Percentiles rank a stretch among this genome's conserved stretches.
Conservation (phyloP, 352 stramenopile genomes). For the Globisporangium recalcitrans region DNA sequence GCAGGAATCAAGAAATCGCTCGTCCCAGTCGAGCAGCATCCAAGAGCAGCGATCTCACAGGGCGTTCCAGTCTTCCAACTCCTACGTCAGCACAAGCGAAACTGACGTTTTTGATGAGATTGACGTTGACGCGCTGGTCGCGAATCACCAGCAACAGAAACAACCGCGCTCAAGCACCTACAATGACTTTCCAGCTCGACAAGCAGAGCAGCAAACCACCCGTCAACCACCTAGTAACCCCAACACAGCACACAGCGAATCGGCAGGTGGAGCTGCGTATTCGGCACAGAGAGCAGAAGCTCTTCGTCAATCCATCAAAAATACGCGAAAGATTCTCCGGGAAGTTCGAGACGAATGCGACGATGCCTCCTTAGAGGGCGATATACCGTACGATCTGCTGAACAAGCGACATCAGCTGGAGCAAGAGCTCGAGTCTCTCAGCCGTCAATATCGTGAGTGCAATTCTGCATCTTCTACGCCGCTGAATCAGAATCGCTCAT, state of each 20-base stretch:
- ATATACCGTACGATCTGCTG: constrained; percentile 51
- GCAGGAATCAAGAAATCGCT: constrained; percentile 1
- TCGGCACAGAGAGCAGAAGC: constrained; percentile 23
- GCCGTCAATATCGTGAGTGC: constrained; percentile 50
- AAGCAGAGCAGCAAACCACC: neutral
- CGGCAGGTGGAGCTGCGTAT: constrained; percentile 13
- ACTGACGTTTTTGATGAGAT: constrained; percentile 30
- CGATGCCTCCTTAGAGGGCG: constrained; percentile 74
- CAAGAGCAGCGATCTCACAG: neutral
- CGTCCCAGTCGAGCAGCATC: neutral
- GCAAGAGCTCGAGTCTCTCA: constrained; percentile 50
- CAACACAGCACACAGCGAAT: constrained; percentile 7
- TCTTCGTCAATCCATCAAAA: constrained; percentile 49
- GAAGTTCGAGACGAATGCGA: constrained; percentile 75
- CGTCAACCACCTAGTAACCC: neutral
- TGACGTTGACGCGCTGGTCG: constrained; percentile 52
- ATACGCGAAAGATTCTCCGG: constrained; percentile 55
- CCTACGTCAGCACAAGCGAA: constrained; percentile 13
- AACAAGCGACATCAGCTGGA: constrained; percentile 47
- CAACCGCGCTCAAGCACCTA: neutral
- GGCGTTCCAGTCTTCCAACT: neutral
- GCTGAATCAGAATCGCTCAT: constrained; percentile 17
- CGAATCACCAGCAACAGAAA: constrained; percentile 35
- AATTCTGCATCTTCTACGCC: constrained; percentile 28
- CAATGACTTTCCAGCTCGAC: neutral